Evolutionary conservation across 148 eudicot genomes (phyloP), one percentile per base, ranked within the genome.

Genomic region (Vaccinium vitisidaea): DNA sequence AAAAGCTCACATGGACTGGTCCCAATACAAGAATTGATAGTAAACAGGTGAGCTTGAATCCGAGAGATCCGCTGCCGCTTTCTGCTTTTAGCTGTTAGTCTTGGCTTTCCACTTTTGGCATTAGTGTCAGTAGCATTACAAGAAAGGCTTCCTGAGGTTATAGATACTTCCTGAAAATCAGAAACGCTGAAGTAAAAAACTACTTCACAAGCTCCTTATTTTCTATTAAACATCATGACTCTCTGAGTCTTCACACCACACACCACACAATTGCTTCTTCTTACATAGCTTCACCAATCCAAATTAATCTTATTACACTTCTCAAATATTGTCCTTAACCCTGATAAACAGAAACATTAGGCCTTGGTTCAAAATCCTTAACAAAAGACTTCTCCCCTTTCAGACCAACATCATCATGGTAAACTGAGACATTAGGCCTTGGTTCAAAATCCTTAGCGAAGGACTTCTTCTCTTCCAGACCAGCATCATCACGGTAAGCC

Each of bases 361-460:
- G 75, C 48, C 80, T 65, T 14, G 84, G 80, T 12, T 86, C 76
- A 53, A 77, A 86, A 2, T 86, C 87, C 6, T 77, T 25, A 7
- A 43, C 63, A n/a, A 77, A 86, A 1, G 81, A 18, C 43, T 77
- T 86, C 53, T 48, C 69, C 52, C 21, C 54, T 21, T 61, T 81
- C 55, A 43, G 58, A 8, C 58, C 58, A 48, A 1, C 76, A 18
- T 65, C 82, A 43, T 67, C 77, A 32, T 39, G 2, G 77, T 75
- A 75, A 61, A 15, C 59, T 23, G 61, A 73, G 11, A 71, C 0
- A 56, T 80, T 80, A 19, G 83, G 73, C 43, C 70, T 76, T 15
- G 87, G 84, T 6, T 85, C 75, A 36, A 86, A 82, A 11, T 86
- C 87, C 5, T 81, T 50, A 1, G n/a, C 71, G 48, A 75, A 85